Evolutionary conservation across 495 filamentous ascomycete genomes (phyloP).

Genomic region (Cryomyces minteri): DNA sequence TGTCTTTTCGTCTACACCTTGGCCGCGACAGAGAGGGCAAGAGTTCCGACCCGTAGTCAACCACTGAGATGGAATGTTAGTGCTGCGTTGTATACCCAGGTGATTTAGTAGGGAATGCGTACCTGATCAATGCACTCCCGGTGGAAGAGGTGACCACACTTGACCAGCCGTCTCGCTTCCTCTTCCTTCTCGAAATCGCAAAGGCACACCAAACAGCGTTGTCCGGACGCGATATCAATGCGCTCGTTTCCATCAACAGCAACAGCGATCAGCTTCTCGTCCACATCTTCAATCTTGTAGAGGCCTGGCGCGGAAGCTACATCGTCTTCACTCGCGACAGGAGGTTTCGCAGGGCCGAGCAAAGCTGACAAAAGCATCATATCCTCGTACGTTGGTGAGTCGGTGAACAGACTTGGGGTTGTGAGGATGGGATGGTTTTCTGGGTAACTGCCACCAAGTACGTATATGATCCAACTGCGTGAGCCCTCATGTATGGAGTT

Average conservation of each 20-base stretch:
- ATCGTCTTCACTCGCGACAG: conserved; percentile 49
- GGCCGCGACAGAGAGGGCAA: conserved; percentile 53
- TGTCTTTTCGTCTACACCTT: conserved; percentile 45
- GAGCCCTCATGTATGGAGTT: conserved; percentile 15
- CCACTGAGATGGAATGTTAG: conserved; percentile 32
- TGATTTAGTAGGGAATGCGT: conserved; percentile 9
- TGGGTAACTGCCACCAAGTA: conserved; percentile 57
- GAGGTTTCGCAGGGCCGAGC: conserved; percentile 55
- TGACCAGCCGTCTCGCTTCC: conserved; percentile 39
- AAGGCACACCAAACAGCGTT: conserved; percentile 54
- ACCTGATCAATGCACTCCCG: conserved; percentile 64
- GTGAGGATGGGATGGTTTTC: conserved; percentile 63
- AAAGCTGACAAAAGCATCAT: conserved; percentile 59
- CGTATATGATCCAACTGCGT: conserved; percentile 65
- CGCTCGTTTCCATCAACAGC: conserved; percentile 27
- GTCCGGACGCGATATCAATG: conserved; percentile 33
- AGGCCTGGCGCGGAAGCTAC: conserved; percentile 43
- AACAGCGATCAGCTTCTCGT: conserved; percentile 26
- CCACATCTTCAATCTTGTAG: conserved; percentile 8
- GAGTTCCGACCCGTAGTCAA: conserved; percentile 65
- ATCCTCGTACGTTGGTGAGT: conserved; percentile 64
- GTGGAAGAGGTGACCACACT: conserved; percentile 57
- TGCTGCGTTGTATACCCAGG: conserved; percentile 3
- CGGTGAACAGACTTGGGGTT: conserved; percentile 58
- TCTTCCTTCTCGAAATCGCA: conserved; percentile 51